These are phyloP conservation scores for Erythrobasidium yunnanense DNA, from an alignment of 768 basidiomycete species.

Conservation along the genomic window DNA sequence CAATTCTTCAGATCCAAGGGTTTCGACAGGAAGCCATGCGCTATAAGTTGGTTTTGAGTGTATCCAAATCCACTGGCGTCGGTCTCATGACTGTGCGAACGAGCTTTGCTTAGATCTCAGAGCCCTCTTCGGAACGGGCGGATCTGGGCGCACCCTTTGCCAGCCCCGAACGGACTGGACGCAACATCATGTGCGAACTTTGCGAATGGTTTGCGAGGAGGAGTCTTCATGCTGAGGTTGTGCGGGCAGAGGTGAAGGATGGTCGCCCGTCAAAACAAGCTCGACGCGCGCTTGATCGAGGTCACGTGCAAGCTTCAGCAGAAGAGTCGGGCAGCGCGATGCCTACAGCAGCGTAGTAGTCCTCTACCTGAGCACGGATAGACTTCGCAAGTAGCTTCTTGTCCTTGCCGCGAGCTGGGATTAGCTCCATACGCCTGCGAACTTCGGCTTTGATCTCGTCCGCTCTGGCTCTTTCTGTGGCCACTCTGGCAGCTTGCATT, in stretches of 20 bases:
- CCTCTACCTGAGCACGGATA: too few species aligned
- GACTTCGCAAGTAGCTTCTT: too few species aligned
- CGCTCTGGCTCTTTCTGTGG: too few species aligned
- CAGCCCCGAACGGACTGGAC: not conserved
- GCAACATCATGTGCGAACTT: not conserved
- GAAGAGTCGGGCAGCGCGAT: too few species aligned
- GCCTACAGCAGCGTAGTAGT: too few species aligned
- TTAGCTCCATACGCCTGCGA: too few species aligned
- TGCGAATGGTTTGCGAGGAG: not conserved
- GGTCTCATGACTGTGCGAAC: not conserved
- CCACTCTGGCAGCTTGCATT: too few species aligned
- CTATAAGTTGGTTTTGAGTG: conserved; percentile 13
- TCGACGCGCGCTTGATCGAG: not conserved
- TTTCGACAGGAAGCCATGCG: not conserved
- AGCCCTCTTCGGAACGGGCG: not conserved
- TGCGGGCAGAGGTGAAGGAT: not conserved
- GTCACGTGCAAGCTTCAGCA: not conserved
- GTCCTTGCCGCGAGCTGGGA: too few species aligned
- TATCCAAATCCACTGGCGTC: not conserved
- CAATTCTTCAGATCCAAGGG: not conserved
- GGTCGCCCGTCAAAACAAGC: not conserved
- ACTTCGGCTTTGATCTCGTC: too few species aligned
- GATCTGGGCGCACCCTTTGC: not conserved
- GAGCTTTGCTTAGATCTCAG: not conserved
- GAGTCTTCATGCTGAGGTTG: not conserved